Conservation (phyloP, 208 protist genomes). For the Naegleria lovaniensis region DNA sequence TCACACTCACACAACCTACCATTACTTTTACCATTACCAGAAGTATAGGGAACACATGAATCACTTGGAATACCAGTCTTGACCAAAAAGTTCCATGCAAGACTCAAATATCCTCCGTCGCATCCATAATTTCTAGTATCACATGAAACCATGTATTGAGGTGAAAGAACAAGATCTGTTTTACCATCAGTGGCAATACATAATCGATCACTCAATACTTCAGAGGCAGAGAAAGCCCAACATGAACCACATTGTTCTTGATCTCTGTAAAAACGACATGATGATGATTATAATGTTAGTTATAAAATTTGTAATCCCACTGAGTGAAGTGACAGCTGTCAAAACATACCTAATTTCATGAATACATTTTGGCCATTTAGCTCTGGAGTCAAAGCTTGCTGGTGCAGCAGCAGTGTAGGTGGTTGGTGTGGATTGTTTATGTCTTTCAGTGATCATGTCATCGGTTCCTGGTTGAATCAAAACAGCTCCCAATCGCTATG, state of each 20-base stretch:
- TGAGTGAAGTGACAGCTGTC: too few species aligned
- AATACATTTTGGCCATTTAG: constrained; percentile 3
- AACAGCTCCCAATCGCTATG: background rate
- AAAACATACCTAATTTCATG: background rate
- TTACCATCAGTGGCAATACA: constrained; percentile 63
- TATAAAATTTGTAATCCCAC: too few species aligned
- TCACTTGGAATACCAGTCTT: constrained; percentile 37
- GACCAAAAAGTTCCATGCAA: constrained; percentile 41
- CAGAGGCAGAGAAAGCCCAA: constrained; percentile 69
- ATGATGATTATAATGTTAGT: too few species aligned
- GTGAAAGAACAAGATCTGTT: constrained; percentile 32
- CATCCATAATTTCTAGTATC: constrained; percentile 35
- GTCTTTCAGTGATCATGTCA: background rate
- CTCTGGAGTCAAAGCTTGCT: background rate
- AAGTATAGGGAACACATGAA: constrained; percentile 38
- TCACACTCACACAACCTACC: constrained; percentile 47
- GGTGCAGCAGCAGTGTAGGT: background rate
- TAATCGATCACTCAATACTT: constrained; percentile 72
- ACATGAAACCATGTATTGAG: constrained; percentile 3
- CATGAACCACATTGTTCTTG: constrained; percentile 66
- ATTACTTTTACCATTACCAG: background rate
- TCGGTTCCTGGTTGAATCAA: background rate
- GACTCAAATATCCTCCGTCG: constrained; percentile 40
- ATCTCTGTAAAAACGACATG: too few species aligned
- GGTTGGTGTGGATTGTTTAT: background rate